Evolutionary conservation across 495 filamentous ascomycete genomes (phyloP).

Genomic region (Penicillium cataractarum): DNA sequence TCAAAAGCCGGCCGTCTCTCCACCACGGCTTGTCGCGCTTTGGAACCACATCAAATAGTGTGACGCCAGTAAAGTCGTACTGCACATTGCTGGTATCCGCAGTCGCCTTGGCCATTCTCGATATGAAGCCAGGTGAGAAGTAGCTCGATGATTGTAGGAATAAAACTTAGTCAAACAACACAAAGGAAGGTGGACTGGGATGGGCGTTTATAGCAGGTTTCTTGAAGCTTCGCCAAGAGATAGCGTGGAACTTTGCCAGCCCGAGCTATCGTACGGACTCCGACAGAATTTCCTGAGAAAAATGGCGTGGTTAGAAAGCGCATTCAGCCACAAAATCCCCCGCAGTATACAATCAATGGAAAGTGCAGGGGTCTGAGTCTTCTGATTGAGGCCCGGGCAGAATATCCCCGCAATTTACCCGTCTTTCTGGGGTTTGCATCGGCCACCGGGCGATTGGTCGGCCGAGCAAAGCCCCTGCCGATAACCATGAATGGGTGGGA

Average conservation of each 20-base stretch:
- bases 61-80: not conserved
- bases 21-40: slow-evolving; percentile 14
- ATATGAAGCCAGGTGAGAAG: not conserved
- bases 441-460: not conserved
- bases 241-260: not conserved
- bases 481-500: too few relatives aligned
- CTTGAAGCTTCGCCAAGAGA: not conserved
- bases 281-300: not conserved
- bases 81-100: not conserved
- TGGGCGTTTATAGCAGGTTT: not conserved
- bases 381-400: not conserved
- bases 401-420: not conserved
- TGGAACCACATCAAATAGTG: slow-evolving; percentile 20
- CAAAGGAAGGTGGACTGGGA: not conserved
- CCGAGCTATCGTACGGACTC: slow-evolving; percentile 1
- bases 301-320: not conserved
- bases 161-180: not conserved
- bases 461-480: too few relatives aligned
- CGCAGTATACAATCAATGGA: not conserved
- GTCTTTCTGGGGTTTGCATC: slow-evolving; percentile 5
- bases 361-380: not conserved
- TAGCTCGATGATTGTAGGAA: not conserved
- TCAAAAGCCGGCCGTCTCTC: slow-evolving; percentile 8
- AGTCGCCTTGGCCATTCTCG: not conserved
- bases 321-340: not conserved